These are phyloP conservation scores for Tulasnella sp. DNA, from an alignment of 768 basidiomycete species.

Conservation along the genomic window DNA sequence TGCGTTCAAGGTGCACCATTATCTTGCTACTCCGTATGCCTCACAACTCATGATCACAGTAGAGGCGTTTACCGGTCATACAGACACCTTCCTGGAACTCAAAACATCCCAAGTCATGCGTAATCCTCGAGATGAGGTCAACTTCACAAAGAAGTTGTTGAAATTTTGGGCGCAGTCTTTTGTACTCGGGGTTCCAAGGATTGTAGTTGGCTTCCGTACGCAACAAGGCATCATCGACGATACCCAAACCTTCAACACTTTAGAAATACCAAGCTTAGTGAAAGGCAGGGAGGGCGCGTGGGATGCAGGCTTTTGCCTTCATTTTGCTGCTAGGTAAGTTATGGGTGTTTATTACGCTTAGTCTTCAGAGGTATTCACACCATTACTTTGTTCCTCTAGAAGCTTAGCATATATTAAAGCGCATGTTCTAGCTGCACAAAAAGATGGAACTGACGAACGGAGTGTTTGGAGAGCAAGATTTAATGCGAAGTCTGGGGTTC, in stretches of 20 bases:
- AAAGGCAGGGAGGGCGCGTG: conserved; percentile 56
- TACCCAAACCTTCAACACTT: conserved; percentile 59
- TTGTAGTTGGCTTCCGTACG: conserved; percentile 79
- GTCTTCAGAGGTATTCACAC: too few species aligned
- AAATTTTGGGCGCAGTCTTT: conserved; percentile 90
- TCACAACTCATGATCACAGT: conserved; percentile 17
- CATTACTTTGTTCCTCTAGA: too few species aligned
- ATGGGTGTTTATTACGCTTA: too few species aligned
- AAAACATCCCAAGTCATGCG: conserved; percentile 70
- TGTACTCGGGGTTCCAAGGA: conserved; percentile 81
- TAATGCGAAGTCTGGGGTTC: conserved; percentile 44
- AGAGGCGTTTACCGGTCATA: conserved; percentile 49
- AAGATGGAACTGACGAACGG: neutral
- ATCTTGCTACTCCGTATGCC: conserved; percentile 5
- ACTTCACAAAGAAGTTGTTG: conserved; percentile 75
- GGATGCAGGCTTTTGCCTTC: conserved; percentile 62
- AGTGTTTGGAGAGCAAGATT: conserved; percentile 62
- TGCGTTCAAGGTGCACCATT: conserved; percentile 55
- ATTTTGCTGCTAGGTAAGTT: conserved; percentile 46
- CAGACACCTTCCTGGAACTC: conserved; percentile 66
- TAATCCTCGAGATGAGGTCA: conserved; percentile 45
- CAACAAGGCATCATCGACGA: conserved; percentile 51
- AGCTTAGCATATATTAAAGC: too few species aligned
- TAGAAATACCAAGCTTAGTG: conserved; percentile 63
- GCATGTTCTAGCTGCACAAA: neutral